Evolutionary conservation across 2,329 filamentous ascomycete genomes (phyloP), one percentile per base, ranked within the genome.

Genomic region (Colletotrichum higginsianum): DNA sequence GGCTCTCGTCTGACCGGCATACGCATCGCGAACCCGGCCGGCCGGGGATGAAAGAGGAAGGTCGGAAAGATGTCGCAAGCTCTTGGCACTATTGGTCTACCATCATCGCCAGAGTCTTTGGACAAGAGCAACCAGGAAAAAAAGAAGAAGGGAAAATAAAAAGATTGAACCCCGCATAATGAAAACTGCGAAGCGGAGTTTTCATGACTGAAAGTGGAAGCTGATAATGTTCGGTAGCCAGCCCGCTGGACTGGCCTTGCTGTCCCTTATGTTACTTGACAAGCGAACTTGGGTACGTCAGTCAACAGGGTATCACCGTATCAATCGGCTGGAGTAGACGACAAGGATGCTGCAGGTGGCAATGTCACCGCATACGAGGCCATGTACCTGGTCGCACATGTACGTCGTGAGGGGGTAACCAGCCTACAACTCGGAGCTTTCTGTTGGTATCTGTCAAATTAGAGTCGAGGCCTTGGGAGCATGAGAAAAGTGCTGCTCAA

Each of bases 31-130:
- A n/a, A 12, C 49, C 30, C 44, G 11, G 30, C 46, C n/a, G 12
- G 23, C 40, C 8, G 30, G 4, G 11, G 50, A 71, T 71, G 56
- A 44, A 71, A 44, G 50, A 67, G 57, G 50, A 65, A 71, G 64
- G 68, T 71, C 30, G 9, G 9, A 56, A 26, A 21, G 49, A 71
- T 71, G 63, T 71, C 67, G 67, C 53, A 46, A 71, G 30, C 42
- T 46, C 67, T 49, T 62, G 60, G 46, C 46, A 40, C 13, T 50
- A 50, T 62, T 62, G n/a, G 46, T 40, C 30, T 40, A 38, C 46
- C 23, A 35, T 49, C 7, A 44, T 30, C 6, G 30, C 30, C 26
- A 21, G 18, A 23, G 12, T n/a, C 23, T 42, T 57, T 42, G 3
- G 35, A 35, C 4, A 38, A 5, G 35, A 11, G 4, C 18, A 38